Evolutionary conservation across 2,329 filamentous ascomycete species (phyloP), one percentile per base, ranked within the genome.

Genomic region (Colletotrichum incanum): DNA sequence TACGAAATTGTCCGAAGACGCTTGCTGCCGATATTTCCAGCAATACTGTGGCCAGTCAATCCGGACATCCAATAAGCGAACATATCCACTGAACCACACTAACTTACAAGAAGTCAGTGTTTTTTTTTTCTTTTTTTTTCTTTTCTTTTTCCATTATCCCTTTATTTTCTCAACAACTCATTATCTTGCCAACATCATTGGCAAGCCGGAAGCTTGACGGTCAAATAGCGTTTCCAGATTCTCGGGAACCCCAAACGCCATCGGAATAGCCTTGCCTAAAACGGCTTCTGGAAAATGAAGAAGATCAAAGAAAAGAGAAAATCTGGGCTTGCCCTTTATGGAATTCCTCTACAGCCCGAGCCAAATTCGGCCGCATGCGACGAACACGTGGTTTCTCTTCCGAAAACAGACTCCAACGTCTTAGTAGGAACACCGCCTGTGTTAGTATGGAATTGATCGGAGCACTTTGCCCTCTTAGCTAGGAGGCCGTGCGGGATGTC

Each of bases 241-340:
- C 31, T 20, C 7, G 52, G 31, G 54, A 5, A 34, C 34, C 7
- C 31, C 37, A n/a, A 64, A 61, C 58, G 41, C 45, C 59, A 23
- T 56, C 39, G 64, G 64, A 23, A 23, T 18, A 28, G 41, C 41
- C 28, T 56, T 64, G 16, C 65, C 39, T 34, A 55, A 39, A 37
- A 18, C 49, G 39, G 59, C 2, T 2, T 6, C 9, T 43, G 23
- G 39, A 23, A 8, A 5, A 14, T 20, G n/a, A 1, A 28, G 41
- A 64, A 11, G 31, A 50, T 60, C 23, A 60, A 60, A 55, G 41
- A 49, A 54, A 2, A 28, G 8, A 45, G 5, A 41, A 31, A 7
- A 4, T n/a, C 31, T 49, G n/a, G 28, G 20, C 37, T 23, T 26
- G 2, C 5, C 31, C 14, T 60, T 28, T 41, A 43, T 59, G 20